These are phyloP conservation scores for Inga oerstediana DNA, from an alignment of 306 rosid genomes.

Conservation along the genomic window DNA sequence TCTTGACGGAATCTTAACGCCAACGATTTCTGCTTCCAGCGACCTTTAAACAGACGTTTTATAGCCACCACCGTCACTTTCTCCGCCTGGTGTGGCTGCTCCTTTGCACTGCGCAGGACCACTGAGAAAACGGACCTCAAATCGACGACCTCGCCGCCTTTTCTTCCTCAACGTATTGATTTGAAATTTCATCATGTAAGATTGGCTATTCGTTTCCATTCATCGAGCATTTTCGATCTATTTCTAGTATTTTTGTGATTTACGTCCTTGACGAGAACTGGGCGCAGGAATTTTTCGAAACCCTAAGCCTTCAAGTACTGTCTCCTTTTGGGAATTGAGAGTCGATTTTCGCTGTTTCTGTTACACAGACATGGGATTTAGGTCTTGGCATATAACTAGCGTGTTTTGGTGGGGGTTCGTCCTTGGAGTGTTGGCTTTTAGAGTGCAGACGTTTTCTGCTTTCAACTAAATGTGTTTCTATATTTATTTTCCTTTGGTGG, in stretches of 20 bases:
- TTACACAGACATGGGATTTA: constrained; percentile 1
- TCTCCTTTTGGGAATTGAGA: background rate
- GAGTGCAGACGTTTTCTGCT: constrained; percentile 8
- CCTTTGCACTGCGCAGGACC: background rate
- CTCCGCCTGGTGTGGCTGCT: background rate
- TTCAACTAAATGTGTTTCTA: constrained; percentile 5
- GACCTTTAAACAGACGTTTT: constrained; percentile 27
- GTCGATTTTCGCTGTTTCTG: constrained; percentile 1
- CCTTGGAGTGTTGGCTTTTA: constrained; percentile 11
- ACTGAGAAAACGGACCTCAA: constrained; percentile 9
- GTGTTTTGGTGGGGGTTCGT: background rate
- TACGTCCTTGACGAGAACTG: background rate
- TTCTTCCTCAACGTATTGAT: constrained; percentile 9
- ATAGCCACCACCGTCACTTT: constrained; percentile 35
- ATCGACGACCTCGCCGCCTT: constrained; percentile 15
- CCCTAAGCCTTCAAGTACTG: constrained; percentile 33
- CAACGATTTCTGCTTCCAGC: constrained; percentile 29
- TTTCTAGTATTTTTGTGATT: background rate
- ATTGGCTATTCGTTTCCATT: background rate
- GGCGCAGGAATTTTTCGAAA: constrained; percentile 10
- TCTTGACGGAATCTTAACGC: constrained; percentile 46
- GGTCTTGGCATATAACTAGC: background rate
- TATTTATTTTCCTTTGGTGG: background rate
- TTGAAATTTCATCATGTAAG: constrained; percentile 28
- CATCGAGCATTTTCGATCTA: background rate